A percentile compares a stretch with the other conserved stretches of the same genome.
These are phyloP conservation scores for Aureobasidium zeae DNA, from an alignment of 2,329 filamentous ascomycete species.

Conservation along the genomic window DNA sequence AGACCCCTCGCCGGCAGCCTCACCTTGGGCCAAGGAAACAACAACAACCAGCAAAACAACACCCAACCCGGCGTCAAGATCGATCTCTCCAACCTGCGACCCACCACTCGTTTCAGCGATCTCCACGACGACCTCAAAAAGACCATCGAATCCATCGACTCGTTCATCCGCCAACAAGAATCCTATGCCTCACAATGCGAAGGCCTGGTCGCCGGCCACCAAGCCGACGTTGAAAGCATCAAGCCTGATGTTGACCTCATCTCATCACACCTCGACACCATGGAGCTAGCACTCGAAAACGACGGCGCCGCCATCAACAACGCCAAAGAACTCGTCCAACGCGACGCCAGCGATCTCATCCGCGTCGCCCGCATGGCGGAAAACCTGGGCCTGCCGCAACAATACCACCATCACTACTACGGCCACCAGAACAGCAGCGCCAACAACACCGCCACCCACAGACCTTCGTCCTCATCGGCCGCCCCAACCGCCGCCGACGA, in stretches of 20 bases:
- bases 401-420: slow-evolving; percentile 56
- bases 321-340: slow-evolving; percentile 49
- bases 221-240: slow-evolving; percentile 54
- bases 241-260: slow-evolving; percentile 57
- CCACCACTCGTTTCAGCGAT: slow-evolving; percentile 86
- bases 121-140: slow-evolving; percentile 73
- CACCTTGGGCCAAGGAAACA: slow-evolving; percentile 40
- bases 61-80: slow-evolving; percentile 60
- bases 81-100: slow-evolving; percentile 66
- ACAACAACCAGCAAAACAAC: slow-evolving; percentile 44
- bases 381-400: slow-evolving; percentile 60
- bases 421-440: slow-evolving; percentile 22
- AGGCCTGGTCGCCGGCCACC: slow-evolving; percentile 53
- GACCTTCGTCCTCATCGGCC: slow-evolving; percentile 12
- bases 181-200: slow-evolving; percentile 66
- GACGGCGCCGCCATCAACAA: slow-evolving; percentile 53
- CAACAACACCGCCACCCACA: no score
- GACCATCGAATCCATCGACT: slow-evolving; percentile 68
- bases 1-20: slow-evolving; percentile 26
- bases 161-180: slow-evolving; percentile 71
- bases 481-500: no score
- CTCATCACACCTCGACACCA: slow-evolving; percentile 50
- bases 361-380: slow-evolving; percentile 65
- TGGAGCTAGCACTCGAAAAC: slow-evolving; percentile 53
- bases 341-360: slow-evolving; percentile 60